Evolutionary conservation across 2,329 filamentous ascomycete genomes (phyloP).

Genomic region (Phyllosticta citrichinensis): DNA sequence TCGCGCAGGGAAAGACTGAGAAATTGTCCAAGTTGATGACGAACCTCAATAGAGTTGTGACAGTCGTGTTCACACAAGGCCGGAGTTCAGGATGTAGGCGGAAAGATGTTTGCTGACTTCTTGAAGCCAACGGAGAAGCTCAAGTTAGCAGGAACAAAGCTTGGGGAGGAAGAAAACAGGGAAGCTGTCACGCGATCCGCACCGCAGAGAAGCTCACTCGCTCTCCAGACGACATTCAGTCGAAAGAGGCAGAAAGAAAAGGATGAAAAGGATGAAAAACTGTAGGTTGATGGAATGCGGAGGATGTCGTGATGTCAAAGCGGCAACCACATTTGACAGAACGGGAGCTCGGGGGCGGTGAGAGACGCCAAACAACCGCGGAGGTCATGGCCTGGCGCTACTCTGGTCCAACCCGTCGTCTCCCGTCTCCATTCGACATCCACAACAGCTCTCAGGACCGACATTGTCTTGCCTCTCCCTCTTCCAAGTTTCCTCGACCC

Average conservation of each 20-base stretch:
- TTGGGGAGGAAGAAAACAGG: not conserved
- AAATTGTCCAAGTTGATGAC: not conserved
- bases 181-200: not conserved
- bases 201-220: not conserved
- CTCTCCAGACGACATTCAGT: too few species aligned
- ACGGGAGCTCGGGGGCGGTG: not conserved
- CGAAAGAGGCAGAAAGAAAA: too few species aligned
- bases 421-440: not conserved
- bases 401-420: not conserved
- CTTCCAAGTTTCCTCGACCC: not conserved
- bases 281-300: too few species aligned
- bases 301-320: not conserved
- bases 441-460: not conserved
- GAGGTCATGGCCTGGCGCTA: not conserved
- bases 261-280: not conserved
- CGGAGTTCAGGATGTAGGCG: not conserved
- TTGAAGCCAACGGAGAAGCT: not conserved
- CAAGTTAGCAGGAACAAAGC: not conserved
- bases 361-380: constrained; percentile 2
- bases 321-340: not conserved
- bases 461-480: not conserved
- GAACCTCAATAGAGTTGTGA: not conserved
- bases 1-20: not conserved
- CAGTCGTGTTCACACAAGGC: not conserved
- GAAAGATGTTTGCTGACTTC: not conserved